Evolutionary conservation across 1,284 basidiomycete genomes (phyloP).

Genomic region (Sanghuangporus sanghuang): DNA sequence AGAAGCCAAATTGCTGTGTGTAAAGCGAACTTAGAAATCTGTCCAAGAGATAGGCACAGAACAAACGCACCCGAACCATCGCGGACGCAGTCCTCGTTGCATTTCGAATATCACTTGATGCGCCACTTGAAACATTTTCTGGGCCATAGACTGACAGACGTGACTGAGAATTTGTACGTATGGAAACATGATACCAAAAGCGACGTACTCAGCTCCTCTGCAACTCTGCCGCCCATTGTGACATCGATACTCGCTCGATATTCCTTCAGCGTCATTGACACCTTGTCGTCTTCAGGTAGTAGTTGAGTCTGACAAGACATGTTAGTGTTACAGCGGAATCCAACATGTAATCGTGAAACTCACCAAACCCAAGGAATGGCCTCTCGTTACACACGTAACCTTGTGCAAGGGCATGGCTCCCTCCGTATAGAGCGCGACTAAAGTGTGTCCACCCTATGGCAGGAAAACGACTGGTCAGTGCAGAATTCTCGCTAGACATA

Average conservation of each 20-base stretch:
- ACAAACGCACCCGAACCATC: slow-evolving; percentile 78
- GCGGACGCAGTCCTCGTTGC: slow-evolving; percentile 79
- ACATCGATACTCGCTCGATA: slow-evolving; percentile 83
- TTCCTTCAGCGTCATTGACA: slow-evolving; percentile 67
- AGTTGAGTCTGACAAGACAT: slow-evolving; percentile 62
- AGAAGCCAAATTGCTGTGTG: slow-evolving; percentile 54
- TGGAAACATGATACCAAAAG: slow-evolving; percentile 6
- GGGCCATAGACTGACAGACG: slow-evolving; percentile 69
- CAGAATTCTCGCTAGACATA: not conserved
- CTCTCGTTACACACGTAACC: slow-evolving; percentile 92
- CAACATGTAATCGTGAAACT: slow-evolving; percentile 27
- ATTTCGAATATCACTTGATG: slow-evolving; percentile 76
- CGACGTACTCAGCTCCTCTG: slow-evolving; percentile 78
- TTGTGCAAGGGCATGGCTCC: slow-evolving; percentile 95
- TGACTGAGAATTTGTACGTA: slow-evolving; percentile 1
- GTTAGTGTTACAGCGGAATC: not conserved
- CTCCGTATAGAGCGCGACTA: slow-evolving; percentile 86
- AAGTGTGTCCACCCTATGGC: slow-evolving; percentile 80
- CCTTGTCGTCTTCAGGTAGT: slow-evolving; percentile 79
- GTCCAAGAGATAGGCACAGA: not conserved
- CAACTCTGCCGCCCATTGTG: slow-evolving; percentile 87
- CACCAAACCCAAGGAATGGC: slow-evolving; percentile 86
- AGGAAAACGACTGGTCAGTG: not conserved
- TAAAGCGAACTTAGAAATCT: slow-evolving; percentile 5
- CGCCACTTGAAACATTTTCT: slow-evolving; percentile 88